phyloP scores from a whole-genome alignment of 805 yeast genomes.

The Ogataea haglerorum region DNA sequence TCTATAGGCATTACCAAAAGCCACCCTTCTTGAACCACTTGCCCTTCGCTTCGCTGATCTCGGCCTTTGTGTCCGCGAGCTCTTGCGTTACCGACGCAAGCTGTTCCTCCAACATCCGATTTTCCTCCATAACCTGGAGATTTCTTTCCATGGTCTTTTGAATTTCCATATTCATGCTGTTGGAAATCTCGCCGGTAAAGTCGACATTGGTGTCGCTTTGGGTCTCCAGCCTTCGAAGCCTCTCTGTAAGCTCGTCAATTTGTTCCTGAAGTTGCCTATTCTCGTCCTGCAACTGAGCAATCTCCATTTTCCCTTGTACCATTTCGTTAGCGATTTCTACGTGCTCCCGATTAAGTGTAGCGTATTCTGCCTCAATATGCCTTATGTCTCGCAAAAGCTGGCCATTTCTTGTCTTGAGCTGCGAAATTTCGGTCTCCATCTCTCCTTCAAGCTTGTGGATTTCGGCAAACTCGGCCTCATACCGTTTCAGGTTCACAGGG shows the following conservation, averaged over 20 bases:
- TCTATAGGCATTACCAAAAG: conserved; percentile 18
- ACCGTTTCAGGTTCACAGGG: conserved; percentile 70
- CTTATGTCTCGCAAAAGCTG: conserved; percentile 69
- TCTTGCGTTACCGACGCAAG: conserved; percentile 39
- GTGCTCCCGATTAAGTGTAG: conserved; percentile 75
- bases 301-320: conserved; percentile 71
- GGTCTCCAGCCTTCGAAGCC: conserved; percentile 35
- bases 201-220: conserved; percentile 23
- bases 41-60: conserved; percentile 36
- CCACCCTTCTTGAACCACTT: conserved; percentile 35
- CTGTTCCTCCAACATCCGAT: conserved; percentile 53
- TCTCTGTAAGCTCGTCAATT: conserved; percentile 45
- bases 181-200: conserved; percentile 30
- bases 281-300: conserved; percentile 75
- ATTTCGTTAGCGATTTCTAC: conserved; percentile 82
- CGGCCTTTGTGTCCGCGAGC: conserved; percentile 24
- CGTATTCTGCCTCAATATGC: conserved; percentile 65
- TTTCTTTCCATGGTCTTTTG: conserved; percentile 60
- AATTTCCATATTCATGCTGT: conserved; percentile 46
- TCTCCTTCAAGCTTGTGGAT: conserved; percentile 66
- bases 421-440: conserved; percentile 59
- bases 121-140: conserved; percentile 62
- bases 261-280: conserved; percentile 54
- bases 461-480: conserved; percentile 69
- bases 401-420: conserved; percentile 62